phyloP scores from a whole-genome alignment of 176 grass and related monocot species.

The Hordeum marinum region DNA sequence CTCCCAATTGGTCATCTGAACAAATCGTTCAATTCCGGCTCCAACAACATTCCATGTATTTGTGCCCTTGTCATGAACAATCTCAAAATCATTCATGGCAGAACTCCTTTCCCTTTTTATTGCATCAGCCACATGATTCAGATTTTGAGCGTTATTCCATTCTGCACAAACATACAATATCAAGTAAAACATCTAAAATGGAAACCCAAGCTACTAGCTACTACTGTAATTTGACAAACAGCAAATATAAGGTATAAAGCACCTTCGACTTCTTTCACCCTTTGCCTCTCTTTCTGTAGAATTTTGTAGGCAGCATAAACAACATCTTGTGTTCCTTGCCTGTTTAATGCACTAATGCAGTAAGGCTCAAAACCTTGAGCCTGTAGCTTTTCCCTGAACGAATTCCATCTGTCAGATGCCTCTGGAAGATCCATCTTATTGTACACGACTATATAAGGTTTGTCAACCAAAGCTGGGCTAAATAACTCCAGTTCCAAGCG shows the following conservation, averaged over 20 bases:
- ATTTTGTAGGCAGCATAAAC: constrained; percentile 61
- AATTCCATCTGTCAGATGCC: constrained; percentile 75
- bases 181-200: constrained; percentile 1
- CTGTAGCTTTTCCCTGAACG: constrained; percentile 54
- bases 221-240: constrained; percentile 1
- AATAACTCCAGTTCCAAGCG: constrained; percentile 95
- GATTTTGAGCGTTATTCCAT: constrained; percentile 52
- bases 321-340: constrained; percentile 70
- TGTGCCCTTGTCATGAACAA: constrained; percentile 67
- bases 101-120: constrained; percentile 77
- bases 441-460: constrained; percentile 79
- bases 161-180: constrained; percentile 48
- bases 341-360: constrained; percentile 82
- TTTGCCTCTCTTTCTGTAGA: constrained; percentile 71
- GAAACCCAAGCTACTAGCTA: not conserved
- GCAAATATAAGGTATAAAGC: not conserved
- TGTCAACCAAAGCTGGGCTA: constrained; percentile 79
- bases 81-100: constrained; percentile 91
- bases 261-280: constrained; percentile 72
- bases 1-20: constrained; percentile 99
- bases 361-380: constrained; percentile 52
- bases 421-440: constrained; percentile 98
- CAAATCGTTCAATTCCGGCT: constrained; percentile 86
- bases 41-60: constrained; percentile 78
- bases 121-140: constrained; percentile 86